These are phyloP conservation scores for Lactarius hengduanensis DNA, from an alignment of 768 basidiomycete genomes.

Conservation along the genomic window DNA sequence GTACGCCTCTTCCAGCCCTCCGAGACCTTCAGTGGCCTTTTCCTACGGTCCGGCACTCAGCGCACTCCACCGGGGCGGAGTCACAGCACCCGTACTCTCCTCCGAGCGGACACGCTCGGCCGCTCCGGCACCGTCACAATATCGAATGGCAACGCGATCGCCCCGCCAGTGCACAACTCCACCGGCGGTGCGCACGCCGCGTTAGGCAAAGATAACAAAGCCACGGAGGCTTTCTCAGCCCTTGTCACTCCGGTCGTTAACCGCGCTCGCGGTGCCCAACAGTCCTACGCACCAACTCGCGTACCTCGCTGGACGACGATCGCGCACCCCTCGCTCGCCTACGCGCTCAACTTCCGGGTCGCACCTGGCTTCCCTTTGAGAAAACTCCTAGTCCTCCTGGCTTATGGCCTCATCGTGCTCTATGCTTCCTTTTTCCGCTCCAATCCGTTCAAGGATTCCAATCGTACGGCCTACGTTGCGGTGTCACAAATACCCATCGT, in stretches of 20 bases:
- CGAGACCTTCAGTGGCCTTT: conserved; percentile 16
- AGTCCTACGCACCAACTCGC: conserved; percentile 34
- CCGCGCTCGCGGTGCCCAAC: neutral
- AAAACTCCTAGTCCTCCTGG: conserved; percentile 37
- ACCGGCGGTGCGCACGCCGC: neutral
- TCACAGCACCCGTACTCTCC: conserved; percentile 22
- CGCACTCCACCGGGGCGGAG: conserved; percentile 6
- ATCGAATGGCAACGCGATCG: neutral
- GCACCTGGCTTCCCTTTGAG: conserved; percentile 40
- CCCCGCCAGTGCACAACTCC: neutral
- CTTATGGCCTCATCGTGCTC: conserved; percentile 39
- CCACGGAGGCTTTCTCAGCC: neutral
- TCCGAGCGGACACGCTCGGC: conserved; percentile 15
- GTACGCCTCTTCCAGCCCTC: conserved; percentile 21
- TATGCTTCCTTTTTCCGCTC: conserved; percentile 39
- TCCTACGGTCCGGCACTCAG: conserved; percentile 16
- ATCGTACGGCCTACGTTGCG: conserved; percentile 39
- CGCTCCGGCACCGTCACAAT: conserved; percentile 20
- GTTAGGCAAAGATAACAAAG: neutral
- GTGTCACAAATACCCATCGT: conserved; percentile 48
- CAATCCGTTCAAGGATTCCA: conserved; percentile 37
- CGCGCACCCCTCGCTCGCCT: conserved; percentile 35
- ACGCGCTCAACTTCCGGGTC: conserved; percentile 37
- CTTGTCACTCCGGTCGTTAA: neutral
- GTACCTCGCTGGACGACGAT: conserved; percentile 39